phyloP scores from a whole-genome alignment of 345 rosid genomes.

The Aquilaria sinensis region DNA sequence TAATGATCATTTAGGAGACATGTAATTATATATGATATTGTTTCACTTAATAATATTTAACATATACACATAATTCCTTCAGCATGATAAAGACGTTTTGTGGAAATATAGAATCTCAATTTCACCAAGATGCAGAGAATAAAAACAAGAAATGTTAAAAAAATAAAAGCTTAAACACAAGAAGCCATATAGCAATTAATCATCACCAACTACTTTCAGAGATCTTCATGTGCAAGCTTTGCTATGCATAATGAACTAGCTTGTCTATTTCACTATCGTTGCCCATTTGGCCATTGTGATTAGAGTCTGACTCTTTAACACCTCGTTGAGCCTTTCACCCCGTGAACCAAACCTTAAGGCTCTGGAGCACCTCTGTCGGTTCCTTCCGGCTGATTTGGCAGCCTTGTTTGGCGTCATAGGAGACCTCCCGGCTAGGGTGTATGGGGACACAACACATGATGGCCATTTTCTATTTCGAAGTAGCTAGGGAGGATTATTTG shows the following conservation, averaged over 20 bases:
- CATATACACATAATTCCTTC: too few relatives aligned
- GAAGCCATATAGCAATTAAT: neutral
- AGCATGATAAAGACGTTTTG: too few relatives aligned
- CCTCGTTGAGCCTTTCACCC: constrained; percentile 34
- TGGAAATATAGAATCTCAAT: too few relatives aligned
- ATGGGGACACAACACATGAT: constrained; percentile 15
- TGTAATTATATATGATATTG: too few relatives aligned
- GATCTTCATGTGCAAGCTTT: constrained; percentile 27
- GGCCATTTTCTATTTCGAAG: constrained; percentile 12
- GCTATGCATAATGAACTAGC: constrained; percentile 16
- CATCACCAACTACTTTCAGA: constrained; percentile 11
- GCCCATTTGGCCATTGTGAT: constrained; percentile 22
- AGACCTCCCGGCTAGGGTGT: constrained; percentile 20
- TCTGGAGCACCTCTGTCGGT: constrained; percentile 20
- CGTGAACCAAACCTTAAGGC: constrained; percentile 18
- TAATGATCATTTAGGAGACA: too few relatives aligned
- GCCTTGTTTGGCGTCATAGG: constrained; percentile 17
- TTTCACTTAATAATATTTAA: too few relatives aligned
- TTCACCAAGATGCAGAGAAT: too few relatives aligned
- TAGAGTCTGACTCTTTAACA: constrained; percentile 23
- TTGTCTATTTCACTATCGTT: constrained; percentile 21
- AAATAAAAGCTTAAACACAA: too few relatives aligned
- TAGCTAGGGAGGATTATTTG: neutral
- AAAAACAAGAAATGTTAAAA: too few relatives aligned
- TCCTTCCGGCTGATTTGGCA: constrained; percentile 21